These are phyloP conservation scores for Lactarius sanguifluus DNA, from an alignment of 768 basidiomycete species.

Conservation along the genomic window DNA sequence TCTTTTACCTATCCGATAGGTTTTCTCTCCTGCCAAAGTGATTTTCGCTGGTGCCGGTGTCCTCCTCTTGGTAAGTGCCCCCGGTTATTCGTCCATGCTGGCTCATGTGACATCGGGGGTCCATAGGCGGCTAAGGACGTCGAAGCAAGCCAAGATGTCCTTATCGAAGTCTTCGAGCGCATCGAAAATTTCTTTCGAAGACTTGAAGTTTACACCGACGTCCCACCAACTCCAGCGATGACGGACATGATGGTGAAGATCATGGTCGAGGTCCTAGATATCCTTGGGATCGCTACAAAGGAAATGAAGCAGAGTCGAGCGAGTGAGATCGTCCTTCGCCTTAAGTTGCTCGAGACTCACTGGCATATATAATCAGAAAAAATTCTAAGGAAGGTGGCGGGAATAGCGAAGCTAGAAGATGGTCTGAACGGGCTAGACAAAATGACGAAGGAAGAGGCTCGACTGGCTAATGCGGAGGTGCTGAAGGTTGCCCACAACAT, in stretches of 20 bases:
- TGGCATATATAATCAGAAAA: background rate
- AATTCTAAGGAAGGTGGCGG: background rate
- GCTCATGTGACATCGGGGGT: background rate
- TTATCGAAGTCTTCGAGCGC: background rate
- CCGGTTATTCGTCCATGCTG: background rate
- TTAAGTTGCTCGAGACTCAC: background rate
- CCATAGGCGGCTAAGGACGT: background rate
- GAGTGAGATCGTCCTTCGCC: background rate
- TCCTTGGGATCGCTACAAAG: background rate
- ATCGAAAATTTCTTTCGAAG: slow-evolving; percentile 2
- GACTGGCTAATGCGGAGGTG: background rate
- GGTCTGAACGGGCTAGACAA: background rate
- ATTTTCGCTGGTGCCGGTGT: background rate
- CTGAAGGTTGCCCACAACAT: background rate
- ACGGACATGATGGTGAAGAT: background rate
- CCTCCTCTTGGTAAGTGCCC: background rate
- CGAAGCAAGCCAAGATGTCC: background rate
- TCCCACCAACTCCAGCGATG: background rate
- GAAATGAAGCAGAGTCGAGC: background rate
- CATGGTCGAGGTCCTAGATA: background rate
- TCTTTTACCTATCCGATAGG: background rate
- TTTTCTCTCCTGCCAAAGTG: background rate
- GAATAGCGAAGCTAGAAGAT: background rate
- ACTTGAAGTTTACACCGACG: background rate
- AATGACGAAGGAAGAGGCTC: background rate